Conservation (phyloP, 768 basidiomycete genomes). For the Myochromella boudieri region DNA sequence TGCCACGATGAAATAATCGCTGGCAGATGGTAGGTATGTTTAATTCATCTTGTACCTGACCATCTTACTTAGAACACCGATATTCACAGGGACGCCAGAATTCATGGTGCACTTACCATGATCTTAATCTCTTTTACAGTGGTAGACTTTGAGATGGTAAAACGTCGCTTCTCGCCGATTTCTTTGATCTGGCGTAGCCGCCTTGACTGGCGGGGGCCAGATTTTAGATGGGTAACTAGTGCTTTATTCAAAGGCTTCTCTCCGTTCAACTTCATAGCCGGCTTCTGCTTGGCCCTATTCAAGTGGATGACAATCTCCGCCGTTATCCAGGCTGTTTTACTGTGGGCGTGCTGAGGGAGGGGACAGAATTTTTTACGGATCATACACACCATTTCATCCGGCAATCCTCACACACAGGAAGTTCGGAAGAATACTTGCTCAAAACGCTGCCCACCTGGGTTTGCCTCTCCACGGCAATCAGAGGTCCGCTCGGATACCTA, state of each 20-base stretch:
- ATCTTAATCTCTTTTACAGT: slow-evolving; percentile 81
- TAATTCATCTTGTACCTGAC: slow-evolving; percentile 66
- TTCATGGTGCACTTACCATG: slow-evolving; percentile 44
- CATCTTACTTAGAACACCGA: slow-evolving; percentile 8
- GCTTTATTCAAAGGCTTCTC: slow-evolving; percentile 15
- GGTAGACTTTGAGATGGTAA: slow-evolving; percentile 62
- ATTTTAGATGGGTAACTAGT: slow-evolving; percentile 28
- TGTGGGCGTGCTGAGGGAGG: slow-evolving; percentile 25
- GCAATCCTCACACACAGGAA: slow-evolving; percentile 61
- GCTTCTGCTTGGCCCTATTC: slow-evolving; percentile 18
- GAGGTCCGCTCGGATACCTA: slow-evolving; percentile 59
- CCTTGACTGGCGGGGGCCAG: slow-evolving; percentile 63
- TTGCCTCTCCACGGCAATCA: slow-evolving; percentile 47
- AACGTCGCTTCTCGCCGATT: slow-evolving; percentile 45
- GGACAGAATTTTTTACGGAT: too few species aligned
- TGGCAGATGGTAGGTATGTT: slow-evolving; percentile 78
- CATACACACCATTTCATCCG: slow-evolving; percentile 52
- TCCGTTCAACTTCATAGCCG: too few species aligned
- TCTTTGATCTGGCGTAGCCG: slow-evolving; percentile 63
- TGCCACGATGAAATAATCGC: slow-evolving; percentile 58
- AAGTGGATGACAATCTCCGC: slow-evolving; percentile 64
- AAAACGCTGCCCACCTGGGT: slow-evolving; percentile 27
- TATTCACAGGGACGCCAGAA: not conserved
- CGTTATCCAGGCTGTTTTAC: slow-evolving; percentile 56
- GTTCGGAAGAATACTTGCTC: slow-evolving; percentile 42